phyloP scores from a whole-genome alignment of 164 flowering plant species.

The Amborella trichopoda region DNA sequence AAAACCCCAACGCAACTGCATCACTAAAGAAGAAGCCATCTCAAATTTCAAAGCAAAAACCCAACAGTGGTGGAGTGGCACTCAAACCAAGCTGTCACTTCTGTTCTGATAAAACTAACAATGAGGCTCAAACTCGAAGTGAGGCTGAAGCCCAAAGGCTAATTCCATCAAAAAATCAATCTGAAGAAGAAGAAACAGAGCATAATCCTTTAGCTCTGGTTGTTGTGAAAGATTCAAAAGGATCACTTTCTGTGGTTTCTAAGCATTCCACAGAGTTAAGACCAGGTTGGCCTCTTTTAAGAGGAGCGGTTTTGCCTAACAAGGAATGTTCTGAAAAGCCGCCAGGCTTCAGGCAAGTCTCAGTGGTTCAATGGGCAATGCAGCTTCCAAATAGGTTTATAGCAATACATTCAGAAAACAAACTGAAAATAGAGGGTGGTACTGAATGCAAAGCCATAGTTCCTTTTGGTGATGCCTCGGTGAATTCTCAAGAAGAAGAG shows the following conservation, averaged over 20 bases:
- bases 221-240: slow-evolving; percentile 32
- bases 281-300: slow-evolving; percentile 90
- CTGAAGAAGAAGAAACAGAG: not conserved
- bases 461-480: not conserved
- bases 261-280: slow-evolving; percentile 37
- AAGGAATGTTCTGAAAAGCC: slow-evolving; percentile 8
- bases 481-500: not conserved
- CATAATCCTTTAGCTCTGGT: slow-evolving; percentile 48
- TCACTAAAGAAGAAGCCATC: too few relatives aligned
- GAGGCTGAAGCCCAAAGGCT: not conserved
- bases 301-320: slow-evolving; percentile 22
- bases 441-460: too few relatives aligned
- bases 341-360: slow-evolving; percentile 19
- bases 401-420: slow-evolving; percentile 19
- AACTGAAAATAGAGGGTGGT: not conserved
- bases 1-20: too few relatives aligned
- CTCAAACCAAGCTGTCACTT: too few relatives aligned
- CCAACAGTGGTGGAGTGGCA: too few relatives aligned
- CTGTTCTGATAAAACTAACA: not conserved
- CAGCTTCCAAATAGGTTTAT: slow-evolving; percentile 34
- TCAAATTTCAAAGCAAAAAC: too few relatives aligned
- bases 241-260: slow-evolving; percentile 19
- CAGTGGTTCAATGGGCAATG: slow-evolving; percentile 81
- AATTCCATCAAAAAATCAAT: not conserved
- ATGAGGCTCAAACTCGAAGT: not conserved